Evolutionary conservation across 805 yeast species (phyloP).

Genomic region (Candida vaughaniae): DNA sequence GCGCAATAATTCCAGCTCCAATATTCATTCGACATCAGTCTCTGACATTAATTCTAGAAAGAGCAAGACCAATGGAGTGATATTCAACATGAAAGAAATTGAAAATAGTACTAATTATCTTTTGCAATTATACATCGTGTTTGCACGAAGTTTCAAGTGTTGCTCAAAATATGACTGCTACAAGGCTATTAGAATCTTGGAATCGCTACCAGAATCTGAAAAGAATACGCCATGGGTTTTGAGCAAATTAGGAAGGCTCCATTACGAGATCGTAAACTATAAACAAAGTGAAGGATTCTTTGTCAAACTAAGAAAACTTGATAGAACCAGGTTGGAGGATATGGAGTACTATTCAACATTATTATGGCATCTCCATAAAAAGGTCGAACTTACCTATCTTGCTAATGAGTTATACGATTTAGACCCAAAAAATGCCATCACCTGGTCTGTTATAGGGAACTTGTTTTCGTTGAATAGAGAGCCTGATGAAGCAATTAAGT

Average conservation of each 20-base stretch:
- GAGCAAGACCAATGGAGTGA: neutral
- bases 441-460: conserved; percentile 93
- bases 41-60: neutral
- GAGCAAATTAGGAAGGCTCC: conserved; percentile 73
- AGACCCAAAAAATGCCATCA: conserved; percentile 66
- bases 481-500: conserved; percentile 84
- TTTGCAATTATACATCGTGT: conserved; percentile 46
- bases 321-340: conserved; percentile 77
- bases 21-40: conserved; percentile 6
- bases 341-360: conserved; percentile 91
- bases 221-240: conserved; percentile 81
- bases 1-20: conserved; percentile 21
- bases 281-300: conserved; percentile 70
- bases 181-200: conserved; percentile 71
- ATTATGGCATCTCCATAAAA: conserved; percentile 88
- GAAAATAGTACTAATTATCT: conserved; percentile 41
- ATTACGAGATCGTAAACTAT: conserved; percentile 86
- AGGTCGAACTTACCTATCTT: conserved; percentile 72
- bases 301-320: conserved; percentile 58
- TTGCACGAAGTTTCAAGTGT: conserved; percentile 62
- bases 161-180: conserved; percentile 70
- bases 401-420: conserved; percentile 77
- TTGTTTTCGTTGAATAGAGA: conserved; percentile 79
- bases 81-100: conserved; percentile 20
- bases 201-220: conserved; percentile 61